These are phyloP conservation scores for Adansonia rubrostipa DNA, from an alignment of 441 rosid species.

Conservation along the genomic window DNA sequence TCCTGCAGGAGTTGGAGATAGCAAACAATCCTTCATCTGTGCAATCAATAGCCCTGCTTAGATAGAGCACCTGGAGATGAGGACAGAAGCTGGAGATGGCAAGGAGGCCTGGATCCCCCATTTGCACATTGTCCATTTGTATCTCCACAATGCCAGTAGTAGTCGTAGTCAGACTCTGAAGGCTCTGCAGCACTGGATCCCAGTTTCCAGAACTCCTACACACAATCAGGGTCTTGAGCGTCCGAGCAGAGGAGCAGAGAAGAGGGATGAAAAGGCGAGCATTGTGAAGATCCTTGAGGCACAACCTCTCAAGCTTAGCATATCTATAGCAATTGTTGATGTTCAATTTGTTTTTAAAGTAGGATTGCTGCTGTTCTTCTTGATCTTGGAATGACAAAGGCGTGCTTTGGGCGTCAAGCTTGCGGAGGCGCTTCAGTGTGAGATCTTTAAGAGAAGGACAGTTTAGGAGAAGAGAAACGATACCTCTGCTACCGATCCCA, in stretches of 20 bases:
- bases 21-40: slow-evolving; percentile 44
- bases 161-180: not conserved
- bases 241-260: slow-evolving; percentile 21
- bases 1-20: slow-evolving; percentile 42
- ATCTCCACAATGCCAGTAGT: slow-evolving; percentile 36
- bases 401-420: slow-evolving; percentile 41
- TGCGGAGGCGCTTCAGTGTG: slow-evolving; percentile 50
- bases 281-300: slow-evolving; percentile 53
- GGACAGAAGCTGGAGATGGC: slow-evolving; percentile 46
- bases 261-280: slow-evolving; percentile 46
- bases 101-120: slow-evolving; percentile 44
- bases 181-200: slow-evolving; percentile 43
- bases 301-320: slow-evolving; percentile 36
- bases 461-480: slow-evolving; percentile 39
- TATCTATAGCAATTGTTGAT: not conserved
- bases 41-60: slow-evolving; percentile 43
- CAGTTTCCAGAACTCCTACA: slow-evolving; percentile 53
- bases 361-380: not conserved
- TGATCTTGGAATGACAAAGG: slow-evolving; percentile 13
- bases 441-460: slow-evolving; percentile 46
- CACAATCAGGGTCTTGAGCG: slow-evolving; percentile 41
- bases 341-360: not conserved
- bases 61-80: slow-evolving; percentile 38
- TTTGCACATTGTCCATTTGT: slow-evolving; percentile 47
- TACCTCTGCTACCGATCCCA: slow-evolving; percentile 39